Base-by-base conservation (phyloP, 208 protist genomes). In the Crithidia acanthocephali region DNA sequence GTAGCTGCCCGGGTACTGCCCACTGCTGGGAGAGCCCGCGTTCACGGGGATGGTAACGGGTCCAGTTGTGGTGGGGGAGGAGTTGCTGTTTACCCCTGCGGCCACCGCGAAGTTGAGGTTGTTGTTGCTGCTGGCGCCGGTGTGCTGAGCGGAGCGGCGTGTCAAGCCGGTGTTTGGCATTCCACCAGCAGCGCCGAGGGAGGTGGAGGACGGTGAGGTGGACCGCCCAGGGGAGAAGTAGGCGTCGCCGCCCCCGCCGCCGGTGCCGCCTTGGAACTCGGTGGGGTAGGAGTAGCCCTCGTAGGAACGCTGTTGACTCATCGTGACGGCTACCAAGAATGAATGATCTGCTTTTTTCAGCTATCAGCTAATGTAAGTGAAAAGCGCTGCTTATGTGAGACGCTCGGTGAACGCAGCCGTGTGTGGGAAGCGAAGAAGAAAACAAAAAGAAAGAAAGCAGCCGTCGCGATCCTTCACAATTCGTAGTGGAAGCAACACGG, bases 101-200 rank as follows among this genome's bases (percentile, higher is more conserved):
- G 48, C 55, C 15, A n/a, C 47, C 2, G 10, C 10, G 16, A 48
- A 48, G 45, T 30, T 40, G 59, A 28, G 22, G 47, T 53, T 53
- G 56, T 16, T 44, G 45, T 1, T 37, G 32, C 22, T 42, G 53
- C n/a, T 33, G 60, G 5, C 50, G 28, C 33, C 27, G 28, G 66
- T 55, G 55, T 74, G 74, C 22, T 70, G 62, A 7, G 63, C 37
- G 23, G 79, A 67, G 48, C 79, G 72, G 20, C 73, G 72, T 4
- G 74, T 66, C 23, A 84, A 68, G n/a, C 79, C 79, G 22, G 77
- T 76, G 51, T 45, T 70, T 32, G 18, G 20, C 22, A 68, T 50
- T 2, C 30, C 60, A 2, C 53, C 52, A 13, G 27, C 53, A 22
- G 62, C 65, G n/a, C 52, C 40, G 0, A 60, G 42, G 2, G 27